These are phyloP conservation scores for Eucalyptus fibrosa DNA, from an alignment of 345 rosid species.

Conservation along the genomic window DNA sequence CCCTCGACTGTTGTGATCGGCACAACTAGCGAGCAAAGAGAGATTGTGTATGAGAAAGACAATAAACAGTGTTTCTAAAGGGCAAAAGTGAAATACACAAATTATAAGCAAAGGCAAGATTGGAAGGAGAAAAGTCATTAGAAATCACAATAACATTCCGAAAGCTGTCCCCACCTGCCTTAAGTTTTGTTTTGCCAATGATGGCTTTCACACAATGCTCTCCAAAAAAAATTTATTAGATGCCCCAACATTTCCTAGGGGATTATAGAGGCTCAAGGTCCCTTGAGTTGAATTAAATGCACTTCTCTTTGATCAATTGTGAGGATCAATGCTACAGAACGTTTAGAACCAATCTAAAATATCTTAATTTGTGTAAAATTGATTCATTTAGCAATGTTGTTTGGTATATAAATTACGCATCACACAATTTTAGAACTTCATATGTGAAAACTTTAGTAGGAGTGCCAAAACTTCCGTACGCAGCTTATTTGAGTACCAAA, in stretches of 20 bases:
- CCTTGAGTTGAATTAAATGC: rapidly evolving
- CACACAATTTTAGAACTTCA: no score
- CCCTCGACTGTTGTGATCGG: rapidly evolving
- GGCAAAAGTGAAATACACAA: no score
- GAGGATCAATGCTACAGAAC: no score
- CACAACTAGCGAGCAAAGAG: background rate
- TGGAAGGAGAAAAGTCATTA: background rate
- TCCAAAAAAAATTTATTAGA: no score
- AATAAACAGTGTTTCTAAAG: background rate
- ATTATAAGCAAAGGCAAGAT: rapidly evolving
- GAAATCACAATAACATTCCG: rapidly evolving
- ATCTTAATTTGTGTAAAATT: background rate
- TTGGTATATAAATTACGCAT: no score
- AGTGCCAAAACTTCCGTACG: no score
- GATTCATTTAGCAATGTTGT: no score
- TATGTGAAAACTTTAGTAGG: no score
- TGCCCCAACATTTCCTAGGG: rapidly evolving
- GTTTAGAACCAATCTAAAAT: background rate
- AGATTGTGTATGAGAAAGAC: no score
- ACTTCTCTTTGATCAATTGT: background rate
- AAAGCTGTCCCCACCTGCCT: rapidly evolving
- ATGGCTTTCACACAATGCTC: background rate
- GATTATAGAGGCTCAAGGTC: background rate
- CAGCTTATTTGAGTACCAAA: no score
- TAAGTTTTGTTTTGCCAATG: rapidly evolving